Evolutionary conservation across 441 rosid species (phyloP).

Genomic region (Euphorbia neoarborescens): DNA sequence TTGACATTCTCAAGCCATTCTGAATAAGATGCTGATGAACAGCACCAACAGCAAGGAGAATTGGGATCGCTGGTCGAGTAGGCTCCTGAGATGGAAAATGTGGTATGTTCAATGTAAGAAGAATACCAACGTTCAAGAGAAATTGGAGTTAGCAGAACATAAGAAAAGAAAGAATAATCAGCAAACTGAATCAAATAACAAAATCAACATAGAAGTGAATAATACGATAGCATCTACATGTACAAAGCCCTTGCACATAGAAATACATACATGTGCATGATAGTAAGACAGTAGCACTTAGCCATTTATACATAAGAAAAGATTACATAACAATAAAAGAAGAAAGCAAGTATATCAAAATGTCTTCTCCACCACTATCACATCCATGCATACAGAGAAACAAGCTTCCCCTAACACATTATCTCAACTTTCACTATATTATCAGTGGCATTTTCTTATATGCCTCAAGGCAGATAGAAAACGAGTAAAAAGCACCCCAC

Average conservation of each 20-base stretch:
- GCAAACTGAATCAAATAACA: not conserved
- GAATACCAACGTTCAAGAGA: conserved; percentile 7
- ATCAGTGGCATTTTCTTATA: not conserved
- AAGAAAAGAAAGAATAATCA: not conserved
- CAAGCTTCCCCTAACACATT: not conserved
- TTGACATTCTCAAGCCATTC: conserved; percentile 90
- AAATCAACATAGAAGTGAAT: conserved; percentile 2
- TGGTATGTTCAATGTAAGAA: conserved; percentile 6
- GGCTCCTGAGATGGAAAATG: conserved; percentile 53
- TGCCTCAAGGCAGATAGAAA: not conserved
- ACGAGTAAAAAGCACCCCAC: not conserved
- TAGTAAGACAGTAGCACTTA: not conserved
- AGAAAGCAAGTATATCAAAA: not conserved
- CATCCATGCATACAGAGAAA: not conserved
- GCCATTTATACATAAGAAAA: not conserved
- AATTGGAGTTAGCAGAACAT: conserved; percentile 8
- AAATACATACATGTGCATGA: not conserved
- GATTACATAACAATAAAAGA: not conserved
- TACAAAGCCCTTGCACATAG: not conserved
- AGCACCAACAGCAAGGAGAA: conserved; percentile 95
- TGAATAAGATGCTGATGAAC: conserved; percentile 99
- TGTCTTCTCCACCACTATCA: not conserved
- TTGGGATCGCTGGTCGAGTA: conserved; percentile 81
- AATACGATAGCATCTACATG: not conserved
- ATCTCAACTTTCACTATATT: not conserved